Evolutionary conservation across 2,329 filamentous ascomycete genomes (phyloP).

Genomic region (Colletotrichum sidae): DNA sequence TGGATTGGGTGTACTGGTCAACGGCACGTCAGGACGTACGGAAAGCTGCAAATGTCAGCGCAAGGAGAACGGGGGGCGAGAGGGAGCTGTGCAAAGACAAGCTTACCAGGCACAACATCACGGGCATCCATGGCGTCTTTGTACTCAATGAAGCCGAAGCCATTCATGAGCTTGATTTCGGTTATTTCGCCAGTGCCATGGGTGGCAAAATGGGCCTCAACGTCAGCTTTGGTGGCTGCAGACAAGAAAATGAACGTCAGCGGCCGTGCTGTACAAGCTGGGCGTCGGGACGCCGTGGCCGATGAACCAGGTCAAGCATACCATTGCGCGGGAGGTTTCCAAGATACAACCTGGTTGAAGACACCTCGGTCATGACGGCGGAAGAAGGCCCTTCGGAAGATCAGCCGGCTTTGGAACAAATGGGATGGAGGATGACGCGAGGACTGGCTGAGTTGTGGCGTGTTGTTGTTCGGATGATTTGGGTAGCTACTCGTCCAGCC

Average conservation of each 20-base stretch:
- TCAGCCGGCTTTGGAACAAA: not conserved
- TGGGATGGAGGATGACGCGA: too few species aligned
- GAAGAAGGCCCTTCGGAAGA: slow-evolving; percentile 14
- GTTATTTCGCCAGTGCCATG: slow-evolving; percentile 98
- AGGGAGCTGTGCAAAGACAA: slow-evolving; percentile 37
- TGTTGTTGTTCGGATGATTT: too few species aligned
- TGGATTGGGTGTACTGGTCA: not conserved
- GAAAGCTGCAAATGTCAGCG: slow-evolving; percentile 60
- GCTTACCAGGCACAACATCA: slow-evolving; percentile 96
- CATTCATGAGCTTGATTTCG: slow-evolving; percentile 99
- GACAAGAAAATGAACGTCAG: slow-evolving; percentile 38
- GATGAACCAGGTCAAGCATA: slow-evolving; percentile 62
- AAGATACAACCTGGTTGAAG: slow-evolving; percentile 93
- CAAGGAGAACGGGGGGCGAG: slow-evolving; percentile 11
- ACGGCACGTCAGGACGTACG: slow-evolving; percentile 59
- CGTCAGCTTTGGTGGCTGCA: slow-evolving; percentile 94
- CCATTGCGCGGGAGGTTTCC: slow-evolving; percentile 97
- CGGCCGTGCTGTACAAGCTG: not conserved
- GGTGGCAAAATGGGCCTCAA: slow-evolving; percentile 94
- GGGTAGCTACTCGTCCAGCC: too few species aligned
- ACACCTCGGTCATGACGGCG: slow-evolving; percentile 84
- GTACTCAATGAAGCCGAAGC: slow-evolving; percentile 99
- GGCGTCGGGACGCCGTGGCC: slow-evolving; percentile 10
- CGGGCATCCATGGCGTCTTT: slow-evolving; percentile 98
- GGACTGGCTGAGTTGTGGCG: too few species aligned